These are phyloP conservation scores for Cladophialophora psammophila DNA, from an alignment of 2,329 filamentous ascomycete species.

Conservation along the genomic window DNA sequence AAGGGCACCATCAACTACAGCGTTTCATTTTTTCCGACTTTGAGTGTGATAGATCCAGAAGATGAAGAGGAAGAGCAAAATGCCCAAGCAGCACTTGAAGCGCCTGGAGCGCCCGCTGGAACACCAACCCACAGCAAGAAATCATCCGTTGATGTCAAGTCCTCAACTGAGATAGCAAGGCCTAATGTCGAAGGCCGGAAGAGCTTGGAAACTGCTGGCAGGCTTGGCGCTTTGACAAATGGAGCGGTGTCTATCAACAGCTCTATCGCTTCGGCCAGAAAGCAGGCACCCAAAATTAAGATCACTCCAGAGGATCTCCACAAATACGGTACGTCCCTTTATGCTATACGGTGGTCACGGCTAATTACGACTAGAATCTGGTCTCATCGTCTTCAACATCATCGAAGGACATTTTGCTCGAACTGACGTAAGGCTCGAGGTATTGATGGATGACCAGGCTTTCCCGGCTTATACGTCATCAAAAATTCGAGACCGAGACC, in stretches of 20 bases:
- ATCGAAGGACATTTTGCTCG: slow-evolving; percentile 86
- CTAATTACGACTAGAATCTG: slow-evolving; percentile 71
- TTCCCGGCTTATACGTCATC: slow-evolving; percentile 88
- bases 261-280: slow-evolving; percentile 55
- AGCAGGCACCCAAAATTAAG: slow-evolving; percentile 75
- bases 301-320: slow-evolving; percentile 81
- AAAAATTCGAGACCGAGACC: slow-evolving; percentile 71
- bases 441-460: slow-evolving; percentile 92
- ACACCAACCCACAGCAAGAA: slow-evolving; percentile 37
- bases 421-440: slow-evolving; percentile 78
- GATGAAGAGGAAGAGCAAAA: slow-evolving; percentile 59
- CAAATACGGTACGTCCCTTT: slow-evolving; percentile 68
- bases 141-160: slow-evolving; percentile 33
- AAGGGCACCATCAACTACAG: slow-evolving; percentile 87
- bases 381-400: slow-evolving; percentile 91
- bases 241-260: slow-evolving; percentile 51
- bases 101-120: not conserved
- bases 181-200: slow-evolving; percentile 33
- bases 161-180: slow-evolving; percentile 25
- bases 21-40: slow-evolving; percentile 85
- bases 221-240: slow-evolving; percentile 21
- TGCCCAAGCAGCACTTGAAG: slow-evolving; percentile 41
- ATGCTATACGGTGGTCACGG: slow-evolving; percentile 13
- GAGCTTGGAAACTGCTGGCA: slow-evolving; percentile 32
- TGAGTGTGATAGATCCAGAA: slow-evolving; percentile 88